Evolutionary conservation across 2,329 filamentous ascomycete genomes (phyloP).

Genomic region (Ceratocystis smalleyi): DNA sequence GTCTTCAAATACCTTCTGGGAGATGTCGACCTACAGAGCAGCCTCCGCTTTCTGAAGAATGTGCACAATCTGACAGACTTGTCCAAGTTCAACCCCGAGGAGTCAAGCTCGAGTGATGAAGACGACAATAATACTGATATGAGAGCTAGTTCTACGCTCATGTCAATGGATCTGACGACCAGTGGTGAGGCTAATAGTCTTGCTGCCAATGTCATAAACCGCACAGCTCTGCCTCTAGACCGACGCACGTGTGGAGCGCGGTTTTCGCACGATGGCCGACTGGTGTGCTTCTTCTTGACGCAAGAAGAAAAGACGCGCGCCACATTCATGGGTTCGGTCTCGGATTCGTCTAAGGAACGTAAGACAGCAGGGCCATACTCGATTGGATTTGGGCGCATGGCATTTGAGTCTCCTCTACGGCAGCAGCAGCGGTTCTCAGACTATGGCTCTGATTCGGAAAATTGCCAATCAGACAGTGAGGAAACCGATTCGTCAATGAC

Average conservation of each 20-base stretch:
- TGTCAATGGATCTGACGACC: slow-evolving; percentile 46
- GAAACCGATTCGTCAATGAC: slow-evolving; percentile 28
- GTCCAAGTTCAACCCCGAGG: slow-evolving; percentile 42
- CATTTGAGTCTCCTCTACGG: slow-evolving; percentile 35
- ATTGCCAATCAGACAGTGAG: slow-evolving; percentile 26
- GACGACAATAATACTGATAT: slow-evolving; percentile 50
- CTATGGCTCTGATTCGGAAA: slow-evolving; percentile 36
- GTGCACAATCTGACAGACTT: slow-evolving; percentile 38
- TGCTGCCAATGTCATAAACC: slow-evolving; percentile 1
- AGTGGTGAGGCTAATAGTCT: slow-evolving; percentile 39
- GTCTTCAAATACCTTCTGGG: slow-evolving; percentile 48
- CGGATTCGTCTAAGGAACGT: slow-evolving; percentile 24
- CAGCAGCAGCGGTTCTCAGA: slow-evolving; percentile 34
- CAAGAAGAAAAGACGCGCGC: slow-evolving; percentile 45
- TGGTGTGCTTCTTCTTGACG: slow-evolving; percentile 54
- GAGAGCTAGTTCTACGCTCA: slow-evolving; percentile 37
- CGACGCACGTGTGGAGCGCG: slow-evolving; percentile 44
- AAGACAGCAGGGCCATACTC: slow-evolving; percentile 40
- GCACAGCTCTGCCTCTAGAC: slow-evolving; percentile 37
- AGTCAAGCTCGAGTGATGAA: slow-evolving; percentile 73
- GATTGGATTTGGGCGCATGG: slow-evolving; percentile 40
- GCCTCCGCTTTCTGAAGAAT: slow-evolving; percentile 46
- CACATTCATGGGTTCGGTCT: slow-evolving; percentile 24
- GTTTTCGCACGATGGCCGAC: slow-evolving; percentile 45
- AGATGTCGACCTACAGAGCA: slow-evolving; percentile 44